Percentiles rank a stretch among this genome's conserved stretches.
Conservation (phyloP, 2,329 filamentous ascomycete species). For the Verticillium nonalfalfae region DNA sequence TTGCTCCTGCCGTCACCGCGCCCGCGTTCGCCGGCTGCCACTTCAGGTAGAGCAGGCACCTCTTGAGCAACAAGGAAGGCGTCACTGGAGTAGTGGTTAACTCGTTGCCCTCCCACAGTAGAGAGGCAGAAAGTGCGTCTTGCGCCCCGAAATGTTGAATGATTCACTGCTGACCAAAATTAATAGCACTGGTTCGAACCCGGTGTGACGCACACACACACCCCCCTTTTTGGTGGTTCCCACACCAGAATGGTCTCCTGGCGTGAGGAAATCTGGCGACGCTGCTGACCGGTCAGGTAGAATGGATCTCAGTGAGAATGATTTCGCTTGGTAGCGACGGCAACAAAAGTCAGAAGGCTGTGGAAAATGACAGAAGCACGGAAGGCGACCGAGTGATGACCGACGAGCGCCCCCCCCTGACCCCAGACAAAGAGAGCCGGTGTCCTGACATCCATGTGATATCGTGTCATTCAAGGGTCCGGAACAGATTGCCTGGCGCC, state of each 20-base stretch:
- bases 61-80: not conserved
- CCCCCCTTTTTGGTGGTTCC: not conserved
- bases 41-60: not conserved
- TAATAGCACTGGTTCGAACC: conserved; percentile 9
- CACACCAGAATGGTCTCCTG: too few relatives aligned
- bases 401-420: not conserved
- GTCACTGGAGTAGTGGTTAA: conserved; percentile 10
- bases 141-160: not conserved
- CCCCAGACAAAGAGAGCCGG: not conserved
- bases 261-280: too few relatives aligned
- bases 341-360: too few relatives aligned
- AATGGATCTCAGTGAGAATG: too few relatives aligned
- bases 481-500: not conserved
- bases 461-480: not conserved
- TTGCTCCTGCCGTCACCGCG: not conserved
- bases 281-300: too few relatives aligned
- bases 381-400: not conserved
- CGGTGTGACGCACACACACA: conserved; percentile 5
- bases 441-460: not conserved
- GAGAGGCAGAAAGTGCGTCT: conserved; percentile 7
- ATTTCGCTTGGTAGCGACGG: too few relatives aligned
- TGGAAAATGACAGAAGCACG: too few relatives aligned
- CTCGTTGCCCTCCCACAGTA: conserved; percentile 9
- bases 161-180: not conserved
- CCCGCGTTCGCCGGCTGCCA: not conserved